Evolutionary conservation across 148 eudicot species (phyloP).

Genomic region (Simmondsia chinensis): DNA sequence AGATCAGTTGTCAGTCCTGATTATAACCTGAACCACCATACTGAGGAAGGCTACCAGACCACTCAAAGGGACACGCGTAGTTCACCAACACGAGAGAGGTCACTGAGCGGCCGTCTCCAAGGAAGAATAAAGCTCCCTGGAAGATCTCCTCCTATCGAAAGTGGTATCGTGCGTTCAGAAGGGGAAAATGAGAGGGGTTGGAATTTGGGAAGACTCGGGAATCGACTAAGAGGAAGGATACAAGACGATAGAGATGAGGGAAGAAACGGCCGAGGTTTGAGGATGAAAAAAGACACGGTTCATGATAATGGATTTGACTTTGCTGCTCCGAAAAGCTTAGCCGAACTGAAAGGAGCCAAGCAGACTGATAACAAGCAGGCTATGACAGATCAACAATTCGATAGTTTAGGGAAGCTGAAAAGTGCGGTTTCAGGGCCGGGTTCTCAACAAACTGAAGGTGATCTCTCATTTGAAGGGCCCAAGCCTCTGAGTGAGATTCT

Average conservation of each 20-base stretch:
- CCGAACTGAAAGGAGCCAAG: constrained; percentile 50
- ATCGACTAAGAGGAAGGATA: constrained; percentile 48
- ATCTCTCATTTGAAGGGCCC: constrained; percentile 72
- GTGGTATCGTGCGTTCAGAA: constrained; percentile 15
- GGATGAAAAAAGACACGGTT: constrained; percentile 22
- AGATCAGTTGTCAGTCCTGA: constrained; percentile 71
- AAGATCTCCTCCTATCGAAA: constrained; percentile 36
- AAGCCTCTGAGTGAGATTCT: constrained; percentile 87
- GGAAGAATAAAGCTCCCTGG: constrained; percentile 77
- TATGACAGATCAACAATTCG: constrained; percentile 19
- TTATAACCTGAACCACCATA: constrained; percentile 22
- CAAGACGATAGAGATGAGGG: constrained; percentile 41
- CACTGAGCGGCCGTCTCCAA: constrained; percentile 59
- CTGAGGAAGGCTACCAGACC: constrained; percentile 35
- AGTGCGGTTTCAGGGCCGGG: constrained; percentile 23
- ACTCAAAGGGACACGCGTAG: constrained; percentile 38
- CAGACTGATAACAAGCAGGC: constrained; percentile 19
- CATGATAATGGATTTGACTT: constrained; percentile 23
- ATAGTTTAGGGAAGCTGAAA: constrained; percentile 47
- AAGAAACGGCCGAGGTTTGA: constrained; percentile 25
- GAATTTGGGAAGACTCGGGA: constrained; percentile 60
- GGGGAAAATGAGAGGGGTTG: constrained; percentile 33
- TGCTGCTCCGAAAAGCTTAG: constrained; percentile 55
- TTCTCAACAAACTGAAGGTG: constrained; percentile 28
- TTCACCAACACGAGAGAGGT: constrained; percentile 32